phyloP scores from a whole-genome alignment of 768 basidiomycete species.

The Boletus vermiculosoides region DNA sequence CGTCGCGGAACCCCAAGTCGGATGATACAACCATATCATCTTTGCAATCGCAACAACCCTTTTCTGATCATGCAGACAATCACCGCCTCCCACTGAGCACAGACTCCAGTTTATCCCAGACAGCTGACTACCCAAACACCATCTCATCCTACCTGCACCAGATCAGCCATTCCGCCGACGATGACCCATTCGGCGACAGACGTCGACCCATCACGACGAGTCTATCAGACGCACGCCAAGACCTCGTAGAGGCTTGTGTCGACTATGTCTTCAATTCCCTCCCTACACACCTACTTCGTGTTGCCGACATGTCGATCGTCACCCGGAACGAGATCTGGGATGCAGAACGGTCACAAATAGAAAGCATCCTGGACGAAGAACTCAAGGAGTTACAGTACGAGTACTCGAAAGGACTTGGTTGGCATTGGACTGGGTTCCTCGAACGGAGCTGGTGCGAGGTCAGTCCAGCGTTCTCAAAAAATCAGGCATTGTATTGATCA shows the following conservation, averaged over 20 bases:
- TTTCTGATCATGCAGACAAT: background rate
- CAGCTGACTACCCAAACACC: background rate
- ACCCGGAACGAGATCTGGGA: constrained; percentile 8
- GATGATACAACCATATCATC: background rate
- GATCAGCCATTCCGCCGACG: constrained; percentile 6
- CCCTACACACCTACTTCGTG: constrained; percentile 2
- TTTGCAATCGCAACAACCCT: background rate
- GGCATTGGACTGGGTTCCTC: constrained; percentile 9
- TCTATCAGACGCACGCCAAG: constrained; percentile 3
- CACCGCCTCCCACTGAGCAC: too few relatives aligned
- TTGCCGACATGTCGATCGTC: constrained; percentile 7
- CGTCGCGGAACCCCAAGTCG: background rate
- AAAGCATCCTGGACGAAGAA: background rate
- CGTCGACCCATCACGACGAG: constrained; percentile 1
- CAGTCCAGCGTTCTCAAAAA: background rate
- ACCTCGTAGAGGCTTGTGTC: constrained; percentile 4
- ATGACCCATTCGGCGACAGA: constrained; percentile 9
- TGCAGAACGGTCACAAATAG: background rate
- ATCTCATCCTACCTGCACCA: constrained; percentile 10
- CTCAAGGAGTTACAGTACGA: background rate
- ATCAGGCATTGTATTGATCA: background rate
- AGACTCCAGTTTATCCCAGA: background rate
- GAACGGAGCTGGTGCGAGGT: constrained; percentile 9
- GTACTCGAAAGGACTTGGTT: background rate
- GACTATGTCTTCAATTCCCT: constrained; percentile 10